A percentile compares a stretch with the other conserved stretches of the same genome.
Evolutionary conservation across 345 rosid species (phyloP).

Genomic region (Bruguiera parviflora): DNA sequence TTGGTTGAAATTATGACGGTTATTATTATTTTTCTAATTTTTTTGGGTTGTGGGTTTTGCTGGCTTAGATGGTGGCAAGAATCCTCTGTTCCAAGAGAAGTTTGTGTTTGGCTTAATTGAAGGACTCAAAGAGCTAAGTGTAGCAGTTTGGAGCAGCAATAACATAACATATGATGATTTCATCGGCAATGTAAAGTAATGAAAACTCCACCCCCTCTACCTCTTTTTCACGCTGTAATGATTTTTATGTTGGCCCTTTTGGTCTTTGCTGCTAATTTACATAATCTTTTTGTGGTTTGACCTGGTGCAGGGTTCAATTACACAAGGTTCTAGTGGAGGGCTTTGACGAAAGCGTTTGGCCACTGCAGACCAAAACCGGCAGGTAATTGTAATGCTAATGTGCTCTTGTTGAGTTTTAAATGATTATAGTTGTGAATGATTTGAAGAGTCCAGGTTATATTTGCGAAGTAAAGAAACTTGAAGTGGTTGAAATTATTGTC

Average conservation of each 20-base stretch:
- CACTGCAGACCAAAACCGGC: slow-evolving; percentile 74
- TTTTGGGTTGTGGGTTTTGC: slow-evolving; percentile 10
- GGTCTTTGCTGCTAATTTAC: slow-evolving; percentile 5
- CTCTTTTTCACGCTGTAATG: background rate
- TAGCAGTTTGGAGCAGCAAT: slow-evolving; percentile 66
- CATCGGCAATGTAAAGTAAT: slow-evolving; percentile 87
- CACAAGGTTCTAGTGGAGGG: slow-evolving; percentile 73
- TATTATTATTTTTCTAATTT: background rate
- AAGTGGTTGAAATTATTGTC: background rate
- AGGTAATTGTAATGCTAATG: slow-evolving; percentile 37
- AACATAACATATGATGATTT: slow-evolving; percentile 60
- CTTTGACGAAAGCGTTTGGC: slow-evolving; percentile 71
- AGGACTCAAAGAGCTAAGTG: slow-evolving; percentile 66
- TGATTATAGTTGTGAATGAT: background rate
- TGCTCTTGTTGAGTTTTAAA: background rate
- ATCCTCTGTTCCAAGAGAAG: slow-evolving; percentile 87
- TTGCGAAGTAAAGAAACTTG: background rate
- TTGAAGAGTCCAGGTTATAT: too few species aligned
- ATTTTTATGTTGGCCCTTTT: background rate
- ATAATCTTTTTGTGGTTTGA: slow-evolving; percentile 7
- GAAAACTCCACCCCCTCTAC: background rate
- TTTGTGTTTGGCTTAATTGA: slow-evolving; percentile 68
- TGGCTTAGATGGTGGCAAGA: slow-evolving; percentile 69
- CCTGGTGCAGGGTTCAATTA: slow-evolving; percentile 59
- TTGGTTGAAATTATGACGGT: background rate